Evolutionary conservation across 371 early-diverging fungal species (phyloP).

Genomic region (Fennellomyces sp.): DNA sequence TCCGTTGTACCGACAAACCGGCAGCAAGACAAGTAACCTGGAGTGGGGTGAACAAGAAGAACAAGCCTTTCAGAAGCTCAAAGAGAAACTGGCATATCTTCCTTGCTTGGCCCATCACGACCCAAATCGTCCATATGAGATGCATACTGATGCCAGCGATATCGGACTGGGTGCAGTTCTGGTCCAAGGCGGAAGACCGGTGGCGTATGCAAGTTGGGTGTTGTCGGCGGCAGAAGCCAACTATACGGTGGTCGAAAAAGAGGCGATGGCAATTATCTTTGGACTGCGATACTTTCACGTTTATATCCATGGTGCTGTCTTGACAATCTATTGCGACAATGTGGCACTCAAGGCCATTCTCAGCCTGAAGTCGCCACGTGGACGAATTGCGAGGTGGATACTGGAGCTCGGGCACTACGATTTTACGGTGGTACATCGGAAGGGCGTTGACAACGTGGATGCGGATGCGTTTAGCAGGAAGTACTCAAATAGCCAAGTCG

Average conservation of each 20-base stretch:
- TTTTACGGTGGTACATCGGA: neutral
- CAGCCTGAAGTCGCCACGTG: neutral
- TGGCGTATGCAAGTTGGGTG: conserved; percentile 20
- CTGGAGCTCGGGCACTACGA: neutral
- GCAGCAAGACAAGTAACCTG: neutral
- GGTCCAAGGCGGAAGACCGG: conserved; percentile 12
- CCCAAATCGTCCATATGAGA: conserved; percentile 4
- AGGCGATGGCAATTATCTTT: neutral
- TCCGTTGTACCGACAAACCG: conserved; percentile 18
- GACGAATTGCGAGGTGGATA: neutral
- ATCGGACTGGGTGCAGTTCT: conserved; percentile 12
- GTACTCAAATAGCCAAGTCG: neutral
- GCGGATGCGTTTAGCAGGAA: conserved; percentile 1
- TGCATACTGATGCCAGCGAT: conserved; percentile 13
- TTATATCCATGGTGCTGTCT: neutral
- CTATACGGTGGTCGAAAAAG: neutral
- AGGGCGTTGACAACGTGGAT: neutral
- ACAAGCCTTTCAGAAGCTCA: conserved; percentile 7
- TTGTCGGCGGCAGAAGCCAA: neutral
- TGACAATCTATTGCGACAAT: neutral
- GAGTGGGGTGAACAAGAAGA: conserved; percentile 3
- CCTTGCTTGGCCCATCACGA: neutral
- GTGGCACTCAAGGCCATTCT: neutral
- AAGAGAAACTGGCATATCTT: neutral
- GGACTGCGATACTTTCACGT: neutral